phyloP scores from a whole-genome alignment of 2,329 filamentous ascomycete genomes.

The Penicillium hordei region DNA sequence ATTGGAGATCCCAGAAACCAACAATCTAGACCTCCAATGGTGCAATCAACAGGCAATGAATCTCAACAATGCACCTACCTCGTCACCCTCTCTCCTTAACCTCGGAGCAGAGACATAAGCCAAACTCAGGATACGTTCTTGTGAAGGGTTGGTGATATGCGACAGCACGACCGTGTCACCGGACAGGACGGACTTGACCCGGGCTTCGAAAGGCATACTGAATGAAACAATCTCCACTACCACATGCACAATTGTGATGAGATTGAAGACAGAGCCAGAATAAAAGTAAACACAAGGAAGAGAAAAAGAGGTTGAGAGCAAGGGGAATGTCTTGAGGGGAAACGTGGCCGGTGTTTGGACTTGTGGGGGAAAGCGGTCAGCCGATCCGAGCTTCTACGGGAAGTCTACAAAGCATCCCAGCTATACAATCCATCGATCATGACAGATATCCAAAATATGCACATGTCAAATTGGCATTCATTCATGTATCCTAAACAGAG shows the following conservation, averaged over 20 bases:
- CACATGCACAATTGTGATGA: constrained; percentile 11
- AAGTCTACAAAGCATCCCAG: constrained; percentile 1
- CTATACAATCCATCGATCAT: constrained; percentile 1
- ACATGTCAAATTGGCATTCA: constrained; percentile 18
- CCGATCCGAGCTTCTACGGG: constrained; percentile 11
- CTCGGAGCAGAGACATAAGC: constrained; percentile 90
- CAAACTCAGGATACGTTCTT: constrained; percentile 83
- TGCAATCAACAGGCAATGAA: not conserved
- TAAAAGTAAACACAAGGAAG: constrained; percentile 10
- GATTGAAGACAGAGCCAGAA: constrained; percentile 13
- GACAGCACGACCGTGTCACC: constrained; percentile 87
- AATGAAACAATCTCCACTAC: constrained; percentile 14
- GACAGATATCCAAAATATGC: not conserved
- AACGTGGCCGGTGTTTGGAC: constrained; percentile 34
- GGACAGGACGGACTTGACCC: constrained; percentile 90
- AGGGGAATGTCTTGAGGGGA: constrained; percentile 25
- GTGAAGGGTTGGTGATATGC: constrained; percentile 74
- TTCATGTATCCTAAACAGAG: constrained; percentile 23
- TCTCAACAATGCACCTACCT: constrained; percentile 50
- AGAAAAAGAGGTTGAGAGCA: constrained; percentile 16
- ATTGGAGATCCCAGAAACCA: not conserved
- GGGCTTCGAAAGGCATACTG: constrained; percentile 55
- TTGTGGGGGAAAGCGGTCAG: constrained; percentile 34
- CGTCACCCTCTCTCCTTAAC: constrained; percentile 83
- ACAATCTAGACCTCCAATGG: not conserved